phyloP scores from a whole-genome alignment of 2,329 filamentous ascomycete species.

The Fusarium phyllophilum region DNA sequence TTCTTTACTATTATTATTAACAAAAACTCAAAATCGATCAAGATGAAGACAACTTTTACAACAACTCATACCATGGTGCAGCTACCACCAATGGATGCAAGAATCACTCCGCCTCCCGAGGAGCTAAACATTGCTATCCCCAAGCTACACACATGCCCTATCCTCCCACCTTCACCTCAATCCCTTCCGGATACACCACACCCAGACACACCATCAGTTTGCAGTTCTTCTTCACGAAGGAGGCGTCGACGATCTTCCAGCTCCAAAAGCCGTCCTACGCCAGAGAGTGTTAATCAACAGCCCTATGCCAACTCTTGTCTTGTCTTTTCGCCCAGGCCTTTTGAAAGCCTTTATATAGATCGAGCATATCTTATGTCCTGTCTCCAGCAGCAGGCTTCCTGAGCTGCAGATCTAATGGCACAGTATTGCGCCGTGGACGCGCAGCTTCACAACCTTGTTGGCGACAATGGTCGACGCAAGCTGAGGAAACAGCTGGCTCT shows the following conservation, averaged over 20 bases:
- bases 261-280: conserved; percentile 1
- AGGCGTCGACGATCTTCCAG: conserved; percentile 26
- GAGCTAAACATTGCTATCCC: conserved; percentile 19
- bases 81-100: conserved; percentile 33
- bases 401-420: conserved; percentile 52
- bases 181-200: conserved; percentile 9
- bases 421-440: conserved; percentile 53
- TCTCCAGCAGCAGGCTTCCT: conserved; percentile 54
- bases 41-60: conserved; percentile 30
- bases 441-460: conserved; percentile 38
- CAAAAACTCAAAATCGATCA: conserved; percentile 6
- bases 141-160: conserved; percentile 4
- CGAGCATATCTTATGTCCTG: conserved; percentile 56
- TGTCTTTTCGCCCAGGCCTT: conserved; percentile 51
- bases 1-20: conserved; percentile 5
- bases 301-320: conserved; percentile 16
- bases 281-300: conserved; percentile 2
- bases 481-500: conserved; percentile 55
- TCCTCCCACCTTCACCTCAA: conserved; percentile 14
- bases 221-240: not conserved
- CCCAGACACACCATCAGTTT: not conserved
- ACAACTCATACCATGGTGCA: conserved; percentile 14
- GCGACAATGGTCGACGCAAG: conserved; percentile 44
- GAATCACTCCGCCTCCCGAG: conserved; percentile 31
- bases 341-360: conserved; percentile 58